Evolutionary conservation across 2,329 filamentous ascomycete genomes (phyloP).

Genomic region (Diaporthe sp.): DNA sequence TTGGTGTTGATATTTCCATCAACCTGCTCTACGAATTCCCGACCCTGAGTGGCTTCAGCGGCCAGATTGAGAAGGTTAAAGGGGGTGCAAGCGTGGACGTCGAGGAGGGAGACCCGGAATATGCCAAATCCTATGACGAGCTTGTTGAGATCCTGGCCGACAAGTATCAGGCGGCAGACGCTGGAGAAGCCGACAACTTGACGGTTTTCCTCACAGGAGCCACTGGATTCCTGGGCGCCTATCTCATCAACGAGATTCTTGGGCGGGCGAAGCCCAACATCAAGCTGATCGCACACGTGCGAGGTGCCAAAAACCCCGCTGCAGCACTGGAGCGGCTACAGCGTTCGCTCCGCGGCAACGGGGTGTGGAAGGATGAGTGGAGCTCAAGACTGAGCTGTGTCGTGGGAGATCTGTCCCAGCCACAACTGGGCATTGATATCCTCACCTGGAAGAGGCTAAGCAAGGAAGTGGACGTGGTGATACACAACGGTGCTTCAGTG

Average conservation of each 20-base stretch:
- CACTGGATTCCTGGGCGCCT: conserved; percentile 90
- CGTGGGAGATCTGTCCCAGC: conserved; percentile 80
- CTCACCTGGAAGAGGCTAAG: conserved; percentile 75
- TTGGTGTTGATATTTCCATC: conserved; percentile 72
- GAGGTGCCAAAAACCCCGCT: conserved; percentile 71
- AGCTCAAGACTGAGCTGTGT: conserved; percentile 73
- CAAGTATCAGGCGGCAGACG: conserved; percentile 45
- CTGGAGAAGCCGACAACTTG: conserved; percentile 48
- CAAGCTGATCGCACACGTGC: conserved; percentile 82
- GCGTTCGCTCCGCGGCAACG: conserved; percentile 80
- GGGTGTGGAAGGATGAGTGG: conserved; percentile 83
- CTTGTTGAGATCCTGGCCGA: conserved; percentile 58
- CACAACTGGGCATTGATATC: conserved; percentile 79
- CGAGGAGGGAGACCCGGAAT: conserved; percentile 58
- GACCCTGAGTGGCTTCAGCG: conserved; percentile 60
- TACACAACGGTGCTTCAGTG: conserved; percentile 86
- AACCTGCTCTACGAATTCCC: conserved; percentile 78
- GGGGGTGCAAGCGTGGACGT: conserved; percentile 41
- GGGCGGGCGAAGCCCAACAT: conserved; percentile 66
- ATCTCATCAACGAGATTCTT: conserved; percentile 82
- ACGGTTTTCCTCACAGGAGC: conserved; percentile 89
- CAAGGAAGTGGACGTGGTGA: conserved; percentile 77
- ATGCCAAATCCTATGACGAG: conserved; percentile 65
- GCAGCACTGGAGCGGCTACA: conserved; percentile 75
- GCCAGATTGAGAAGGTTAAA: conserved; percentile 62